Percentiles rank a stretch among this genome's conserved stretches.
phyloP scores from a whole-genome alignment of 768 basidiomycete genomes.

The Calocybe cyanea region DNA sequence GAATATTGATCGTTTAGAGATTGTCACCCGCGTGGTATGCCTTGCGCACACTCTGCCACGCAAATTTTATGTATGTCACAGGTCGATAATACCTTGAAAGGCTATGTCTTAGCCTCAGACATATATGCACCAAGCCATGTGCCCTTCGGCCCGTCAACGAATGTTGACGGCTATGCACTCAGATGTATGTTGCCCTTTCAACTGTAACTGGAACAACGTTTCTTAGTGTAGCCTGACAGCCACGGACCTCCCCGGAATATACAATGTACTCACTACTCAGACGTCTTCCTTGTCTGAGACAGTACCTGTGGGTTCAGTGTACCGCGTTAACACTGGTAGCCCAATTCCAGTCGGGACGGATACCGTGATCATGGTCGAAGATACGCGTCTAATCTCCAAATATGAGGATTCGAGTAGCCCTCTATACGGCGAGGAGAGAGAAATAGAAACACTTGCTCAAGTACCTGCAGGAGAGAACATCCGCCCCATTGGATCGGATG shows the following conservation, averaged over 20 bases:
- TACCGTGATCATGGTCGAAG: conserved; percentile 90
- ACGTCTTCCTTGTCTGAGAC: conserved; percentile 44
- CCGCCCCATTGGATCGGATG: conserved; percentile 71
- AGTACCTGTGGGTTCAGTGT: conserved; percentile 50
- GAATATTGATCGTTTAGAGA: conserved; percentile 40
- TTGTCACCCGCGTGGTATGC: conserved; percentile 40
- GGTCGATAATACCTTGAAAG: conserved; percentile 60
- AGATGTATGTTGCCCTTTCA: conserved; percentile 44
- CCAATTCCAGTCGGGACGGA: conserved; percentile 74
- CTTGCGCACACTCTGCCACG: not conserved
- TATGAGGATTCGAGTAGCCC: conserved; percentile 31
- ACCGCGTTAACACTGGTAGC: conserved; percentile 84
- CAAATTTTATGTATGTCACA: conserved; percentile 21
- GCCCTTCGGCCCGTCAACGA: conserved; percentile 67
- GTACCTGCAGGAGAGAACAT: conserved; percentile 69
- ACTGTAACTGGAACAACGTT: no score
- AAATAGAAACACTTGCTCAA: conserved; percentile 64
- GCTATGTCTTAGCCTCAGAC: conserved; percentile 73
- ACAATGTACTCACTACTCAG: conserved; percentile 61
- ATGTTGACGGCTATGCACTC: conserved; percentile 87
- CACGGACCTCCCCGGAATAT: conserved; percentile 58
- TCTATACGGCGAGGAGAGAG: conserved; percentile 57
- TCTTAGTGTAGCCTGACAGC: no score
- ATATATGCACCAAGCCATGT: conserved; percentile 63
- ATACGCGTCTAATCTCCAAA: conserved; percentile 70